Base-by-base conservation (phyloP, 2,329 filamentous ascomycete species). In the Alternaria arborescens region DNA sequence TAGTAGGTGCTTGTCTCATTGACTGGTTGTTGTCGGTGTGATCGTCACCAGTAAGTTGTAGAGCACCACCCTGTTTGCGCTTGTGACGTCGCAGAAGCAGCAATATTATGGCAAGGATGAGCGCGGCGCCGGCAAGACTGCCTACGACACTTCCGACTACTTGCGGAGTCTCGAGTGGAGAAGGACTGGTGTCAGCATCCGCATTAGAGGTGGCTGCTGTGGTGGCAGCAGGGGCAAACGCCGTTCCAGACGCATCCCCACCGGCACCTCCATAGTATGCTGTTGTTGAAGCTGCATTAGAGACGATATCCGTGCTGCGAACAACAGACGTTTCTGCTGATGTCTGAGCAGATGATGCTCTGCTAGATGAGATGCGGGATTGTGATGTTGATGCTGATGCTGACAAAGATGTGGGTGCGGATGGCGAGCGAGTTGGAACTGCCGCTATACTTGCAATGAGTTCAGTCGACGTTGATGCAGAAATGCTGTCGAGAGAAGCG, bases 71-170 rank as follows among this genome's bases (percentile, higher is more conserved):
- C 20, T 69, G 62, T 53, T 70, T 74, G 18, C 75, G 78, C 63
- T 83, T 82, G 71, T 85, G 86, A 69, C 85, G 83, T 59, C 82
- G 80, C 47, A 87, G 77, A 55, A 88, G 74, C 32, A 88, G 74
- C 53, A 89, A 72, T 11, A 87, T 72, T 32, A 85, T 76, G 11
- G 84, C 70, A 8, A 86, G 69, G 8, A 87, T 70, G 8, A 87
- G 71, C 12, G 86, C 83, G 34, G 85, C 70, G 28, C 86, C 87
- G 34, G 86, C 86, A 51, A 88, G 81, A 46, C 87, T 87, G 16
- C 87, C 87, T 26, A 89, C 81, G n/a, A 89, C 85, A 47, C 86
- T 87, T 8, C 87, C 87, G 20, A 88, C 86, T 4, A 89, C 83
- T 60, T 82, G 82, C 16, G 83, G 82, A 24, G 84, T 86, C 44